Evolutionary conservation across 371 early-diverging fungal species (phyloP), one percentile per base, ranked within the genome.

Genomic region (Lichtheimia ornata): DNA sequence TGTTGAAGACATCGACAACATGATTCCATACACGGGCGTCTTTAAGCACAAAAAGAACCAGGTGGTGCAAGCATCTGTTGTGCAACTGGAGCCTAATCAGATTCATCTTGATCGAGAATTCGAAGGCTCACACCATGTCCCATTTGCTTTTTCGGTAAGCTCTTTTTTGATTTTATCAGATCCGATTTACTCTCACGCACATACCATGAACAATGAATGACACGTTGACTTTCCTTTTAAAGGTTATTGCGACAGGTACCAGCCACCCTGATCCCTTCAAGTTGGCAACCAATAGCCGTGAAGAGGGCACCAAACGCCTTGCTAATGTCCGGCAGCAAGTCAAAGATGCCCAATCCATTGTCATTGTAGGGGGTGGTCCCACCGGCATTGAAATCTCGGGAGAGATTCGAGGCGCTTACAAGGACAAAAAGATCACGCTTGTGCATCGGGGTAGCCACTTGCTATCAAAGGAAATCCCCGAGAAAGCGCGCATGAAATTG

Each of bases 321-420:
- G 41, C 27, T 2, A 22, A 47, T 14, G 56, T 73, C n/a, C 78
- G 75, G 5, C 50, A 41, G 4, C 69, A 69, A 13, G 41, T 87
- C 43, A 65, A 69, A 14, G 49, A 50, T 1, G 82, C 88, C 9
- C 47, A 73, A n/a, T 69, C 76, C 0, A 69, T 86, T 47, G 53
- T 87, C 12, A 74, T 87, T 30, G 65, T 84, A 4, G 87, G 87
- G 43, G 84, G 85, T 50, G 85, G 87, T 0, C 70, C 84, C 3
- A 77, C 79, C 0, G 85, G 86, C 18, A 66, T 85, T 45, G 88
- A 88, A 58, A 56, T 83, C 0, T 76, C 83, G 12, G 84, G 85
- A 5, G 85, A 80, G 56, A 75, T 84, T 14, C 71, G 70, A 5
- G 73, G 71, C 0, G 55, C 51, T 5, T 81, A 78, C 47, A 62